A percentile compares a stretch with the other conserved stretches of the same genome.
Conservation (phyloP, 108 stramenopile species). For the Skeletonema tropicum region DNA sequence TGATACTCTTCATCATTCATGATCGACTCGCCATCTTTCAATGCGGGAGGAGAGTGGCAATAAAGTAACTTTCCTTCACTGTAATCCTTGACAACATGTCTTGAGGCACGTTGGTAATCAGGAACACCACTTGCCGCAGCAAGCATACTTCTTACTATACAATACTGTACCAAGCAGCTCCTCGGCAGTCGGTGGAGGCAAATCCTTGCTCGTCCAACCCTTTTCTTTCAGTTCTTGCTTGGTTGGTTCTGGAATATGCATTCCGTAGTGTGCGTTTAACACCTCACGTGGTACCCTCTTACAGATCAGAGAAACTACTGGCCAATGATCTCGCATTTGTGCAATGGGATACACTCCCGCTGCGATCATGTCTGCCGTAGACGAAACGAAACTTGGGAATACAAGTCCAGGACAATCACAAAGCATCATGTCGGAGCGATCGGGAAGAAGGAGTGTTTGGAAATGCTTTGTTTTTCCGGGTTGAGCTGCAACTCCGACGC, state of each 20-base stretch:
- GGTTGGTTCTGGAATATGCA: constrained; percentile 77
- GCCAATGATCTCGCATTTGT: constrained; percentile 96
- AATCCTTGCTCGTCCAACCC: constrained; percentile 35
- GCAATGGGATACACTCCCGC: constrained; percentile 98
- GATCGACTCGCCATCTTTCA: constrained; percentile 20
- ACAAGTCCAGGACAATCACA: constrained; percentile 99
- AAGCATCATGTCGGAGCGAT: constrained; percentile 84
- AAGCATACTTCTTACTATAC: constrained; percentile 89
- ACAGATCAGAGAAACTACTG: constrained; percentile 88
- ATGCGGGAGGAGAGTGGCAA: constrained; percentile 90
- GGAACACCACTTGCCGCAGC: constrained; percentile 91
- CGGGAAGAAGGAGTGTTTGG: constrained; percentile 94
- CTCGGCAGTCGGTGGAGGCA: constrained; percentile 83
- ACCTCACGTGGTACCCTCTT: constrained; percentile 90
- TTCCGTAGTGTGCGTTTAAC: constrained; percentile 91
- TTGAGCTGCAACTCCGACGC: constrained; percentile 96
- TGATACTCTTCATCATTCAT: constrained; percentile 50
- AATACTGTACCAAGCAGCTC: constrained; percentile 90
- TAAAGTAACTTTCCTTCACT: constrained; percentile 92
- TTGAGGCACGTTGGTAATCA: constrained; percentile 92
- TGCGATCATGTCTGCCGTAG: constrained; percentile 94
- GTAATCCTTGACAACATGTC: constrained; percentile 95
- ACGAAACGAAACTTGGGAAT: constrained; percentile 98
- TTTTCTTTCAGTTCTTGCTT: constrained; percentile 63
- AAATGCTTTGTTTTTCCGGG: constrained; percentile 99